Conservation (phyloP, 2,329 filamentous ascomycete genomes). For the Chaetomium strumarium region DNA sequence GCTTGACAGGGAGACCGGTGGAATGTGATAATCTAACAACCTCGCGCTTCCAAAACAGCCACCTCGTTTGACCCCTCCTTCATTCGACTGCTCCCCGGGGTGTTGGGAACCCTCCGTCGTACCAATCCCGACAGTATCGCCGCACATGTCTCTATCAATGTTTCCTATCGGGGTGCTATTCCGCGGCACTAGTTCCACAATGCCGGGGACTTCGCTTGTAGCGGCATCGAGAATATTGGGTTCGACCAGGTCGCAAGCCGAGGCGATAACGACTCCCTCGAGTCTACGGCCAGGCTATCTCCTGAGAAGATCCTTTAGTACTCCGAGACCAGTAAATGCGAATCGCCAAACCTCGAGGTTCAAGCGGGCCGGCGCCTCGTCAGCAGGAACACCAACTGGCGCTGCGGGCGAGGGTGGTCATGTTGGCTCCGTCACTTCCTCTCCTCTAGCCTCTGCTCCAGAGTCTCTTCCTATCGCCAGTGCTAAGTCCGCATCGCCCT, state of each 20-base stretch:
- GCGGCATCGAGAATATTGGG: neutral
- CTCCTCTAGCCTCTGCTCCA: neutral
- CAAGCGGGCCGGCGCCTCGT: neutral
- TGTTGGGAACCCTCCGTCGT: neutral
- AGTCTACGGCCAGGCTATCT: neutral
- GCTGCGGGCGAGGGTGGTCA: neutral
- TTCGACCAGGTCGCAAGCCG: neutral
- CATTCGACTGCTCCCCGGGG: too few relatives aligned
- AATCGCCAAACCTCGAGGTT: slow-evolving; percentile 5
- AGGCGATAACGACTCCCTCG: neutral
- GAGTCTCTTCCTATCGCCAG: neutral
- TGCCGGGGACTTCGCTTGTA: neutral
- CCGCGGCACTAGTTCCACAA: neutral
- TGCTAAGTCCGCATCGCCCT: neutral
- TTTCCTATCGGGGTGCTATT: neutral
- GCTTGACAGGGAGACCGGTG: too few relatives aligned
- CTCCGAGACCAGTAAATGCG: neutral
- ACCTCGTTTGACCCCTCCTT: too few relatives aligned
- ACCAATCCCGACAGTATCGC: neutral
- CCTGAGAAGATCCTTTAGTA: neutral
- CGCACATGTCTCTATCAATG: neutral
- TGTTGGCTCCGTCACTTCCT: neutral
- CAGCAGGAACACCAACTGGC: neutral
- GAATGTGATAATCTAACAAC: too few relatives aligned
- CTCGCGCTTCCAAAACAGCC: too few relatives aligned